Conservation (phyloP, 2,329 filamentous ascomycete genomes). For the Calcarisporium arbuscula region DNA sequence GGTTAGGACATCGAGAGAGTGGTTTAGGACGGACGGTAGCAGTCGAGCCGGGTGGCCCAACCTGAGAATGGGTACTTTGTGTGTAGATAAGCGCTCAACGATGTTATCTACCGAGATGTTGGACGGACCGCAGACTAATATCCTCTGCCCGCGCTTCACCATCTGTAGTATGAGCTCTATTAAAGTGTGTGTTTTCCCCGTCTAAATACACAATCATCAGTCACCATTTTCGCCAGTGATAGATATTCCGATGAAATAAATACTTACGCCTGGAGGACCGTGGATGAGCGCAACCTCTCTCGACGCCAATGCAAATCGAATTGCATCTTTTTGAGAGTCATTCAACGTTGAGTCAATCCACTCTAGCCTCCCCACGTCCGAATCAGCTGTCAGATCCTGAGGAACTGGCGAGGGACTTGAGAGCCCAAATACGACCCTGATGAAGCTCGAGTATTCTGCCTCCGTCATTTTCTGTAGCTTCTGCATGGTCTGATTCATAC, state of each 20-base stretch:
- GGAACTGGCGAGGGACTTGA: conserved; percentile 44
- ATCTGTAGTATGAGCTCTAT: conserved; percentile 95
- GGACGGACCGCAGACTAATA: conserved; percentile 92
- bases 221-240: too few species aligned
- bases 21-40: conserved; percentile 77
- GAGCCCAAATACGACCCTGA: conserved; percentile 57
- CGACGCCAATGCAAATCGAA: conserved; percentile 76
- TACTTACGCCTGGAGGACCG: conserved; percentile 72
- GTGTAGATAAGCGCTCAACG: conserved; percentile 79
- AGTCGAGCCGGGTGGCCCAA: conserved; percentile 90
- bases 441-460: conserved; percentile 52
- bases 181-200: conserved; percentile 93
- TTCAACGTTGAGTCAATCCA: conserved; percentile 60
- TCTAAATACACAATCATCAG: conserved; percentile 35
- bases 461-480: conserved; percentile 52
- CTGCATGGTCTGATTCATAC: conserved; percentile 59
- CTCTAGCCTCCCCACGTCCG: conserved; percentile 40
- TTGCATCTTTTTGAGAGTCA: conserved; percentile 61
- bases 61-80: conserved; percentile 80
- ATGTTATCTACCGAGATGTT: conserved; percentile 99
- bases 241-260: too few species aligned
- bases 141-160: conserved; percentile 62
- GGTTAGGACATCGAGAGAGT: conserved; percentile 87
- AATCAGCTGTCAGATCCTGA: conserved; percentile 32
- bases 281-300: conserved; percentile 85